Evolutionary conservation across 2,329 filamentous ascomycete species (phyloP).

Genomic region (Elsinoe arachidis): DNA sequence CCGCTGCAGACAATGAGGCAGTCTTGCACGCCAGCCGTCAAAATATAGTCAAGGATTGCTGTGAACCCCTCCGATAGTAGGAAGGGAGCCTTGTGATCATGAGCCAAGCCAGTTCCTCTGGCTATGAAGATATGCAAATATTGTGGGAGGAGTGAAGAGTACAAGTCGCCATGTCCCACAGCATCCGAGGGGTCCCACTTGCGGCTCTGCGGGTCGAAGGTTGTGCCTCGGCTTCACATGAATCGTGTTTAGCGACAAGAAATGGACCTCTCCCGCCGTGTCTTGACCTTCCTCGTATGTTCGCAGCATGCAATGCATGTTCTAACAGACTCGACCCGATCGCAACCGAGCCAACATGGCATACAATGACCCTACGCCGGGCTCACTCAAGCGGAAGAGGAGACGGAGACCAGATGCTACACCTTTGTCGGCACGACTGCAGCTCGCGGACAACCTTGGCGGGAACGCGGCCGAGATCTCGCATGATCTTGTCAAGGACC

Average conservation of each 20-base stretch:
- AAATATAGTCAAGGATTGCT: too few relatives aligned
- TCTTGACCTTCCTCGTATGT: not conserved
- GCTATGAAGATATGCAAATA: too few relatives aligned
- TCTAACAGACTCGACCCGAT: not conserved
- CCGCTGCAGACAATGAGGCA: too few relatives aligned
- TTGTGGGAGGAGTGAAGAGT: not conserved
- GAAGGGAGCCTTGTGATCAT: too few relatives aligned
- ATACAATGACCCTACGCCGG: constrained; percentile 33
- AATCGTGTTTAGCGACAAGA: constrained; percentile 8
- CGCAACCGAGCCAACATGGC: constrained; percentile 31
- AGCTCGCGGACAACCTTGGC: constrained; percentile 77
- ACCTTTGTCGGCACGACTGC: constrained; percentile 67
- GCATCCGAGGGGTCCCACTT: not conserved
- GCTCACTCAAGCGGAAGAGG: constrained; percentile 44
- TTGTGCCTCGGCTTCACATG: not conserved
- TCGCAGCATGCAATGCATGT: not conserved
- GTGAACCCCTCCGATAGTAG: too few relatives aligned
- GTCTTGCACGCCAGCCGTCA: too few relatives aligned
- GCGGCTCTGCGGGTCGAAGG: not conserved
- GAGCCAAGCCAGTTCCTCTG: too few relatives aligned
- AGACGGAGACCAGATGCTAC: constrained; percentile 55
- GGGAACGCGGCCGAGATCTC: constrained; percentile 81
- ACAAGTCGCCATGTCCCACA: too few relatives aligned
- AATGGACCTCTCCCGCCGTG: not conserved
- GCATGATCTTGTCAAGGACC: constrained; percentile 71